A percentile compares a stretch with the other conserved stretches of the same genome.
These are phyloP conservation scores for Citrus sinensis DNA, from an alignment of 345 rosid genomes.

Conservation along the genomic window DVS_A1.0 CM039163.1:4500501-4501000, in stretches of 20 bases:
- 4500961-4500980: no score
- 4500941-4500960: not conserved
- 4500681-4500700: not conserved
- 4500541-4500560: slow-evolving; percentile 14
- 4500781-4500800: not conserved
- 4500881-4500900: not conserved
- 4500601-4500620: not conserved
- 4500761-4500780: not conserved
- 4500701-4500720: not conserved
- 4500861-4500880: not conserved
- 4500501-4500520: slow-evolving; percentile 12
- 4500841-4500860: not conserved
- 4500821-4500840: not conserved
- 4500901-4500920: not conserved
- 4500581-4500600: not conserved
- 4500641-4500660: not conserved
- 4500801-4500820: not conserved
- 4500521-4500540: slow-evolving; percentile 19
- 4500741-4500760: not conserved
- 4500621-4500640: no score
- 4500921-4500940: not conserved
- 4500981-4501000: no score
- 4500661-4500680: not conserved
- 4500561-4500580: not conserved
- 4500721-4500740: no score